phyloP scores from a whole-genome alignment of 306 rosid genomes.

The Crotalaria pallida region DNA sequence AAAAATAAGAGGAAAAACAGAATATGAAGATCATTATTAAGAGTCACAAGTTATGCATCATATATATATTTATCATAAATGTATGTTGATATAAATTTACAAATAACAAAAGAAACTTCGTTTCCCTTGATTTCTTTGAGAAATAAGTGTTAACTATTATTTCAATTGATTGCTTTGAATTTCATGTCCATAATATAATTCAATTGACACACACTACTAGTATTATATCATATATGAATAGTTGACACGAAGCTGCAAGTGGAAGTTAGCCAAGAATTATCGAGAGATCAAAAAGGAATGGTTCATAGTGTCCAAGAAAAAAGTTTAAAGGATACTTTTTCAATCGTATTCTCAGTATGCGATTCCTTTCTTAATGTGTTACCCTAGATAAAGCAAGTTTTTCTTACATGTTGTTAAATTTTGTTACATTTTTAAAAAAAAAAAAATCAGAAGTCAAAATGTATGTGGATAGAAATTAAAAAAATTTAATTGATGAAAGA shows the following conservation, averaged over 20 bases:
- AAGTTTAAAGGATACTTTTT: constrained; percentile 16
- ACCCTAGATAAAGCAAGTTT: neutral
- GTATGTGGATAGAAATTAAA: neutral
- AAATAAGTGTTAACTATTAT: neutral
- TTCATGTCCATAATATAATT: neutral
- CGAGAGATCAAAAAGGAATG: constrained; percentile 18
- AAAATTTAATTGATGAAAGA: neutral
- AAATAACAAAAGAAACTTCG: neutral
- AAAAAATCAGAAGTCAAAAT: neutral
- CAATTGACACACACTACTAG: too few species aligned
- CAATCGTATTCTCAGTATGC: constrained; percentile 13
- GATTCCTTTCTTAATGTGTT: constrained; percentile 42
- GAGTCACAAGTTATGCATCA: neutral
- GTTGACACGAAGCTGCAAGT: constrained; percentile 2
- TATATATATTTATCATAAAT: neutral
- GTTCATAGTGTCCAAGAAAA: constrained; percentile 12
- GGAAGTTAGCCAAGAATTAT: constrained; percentile 9
- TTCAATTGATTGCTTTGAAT: neutral
- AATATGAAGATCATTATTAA: neutral
- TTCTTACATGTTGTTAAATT: neutral
- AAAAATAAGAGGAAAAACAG: neutral
- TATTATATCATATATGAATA: constrained; percentile 6
- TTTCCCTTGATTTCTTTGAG: too few species aligned
- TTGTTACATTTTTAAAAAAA: neutral
- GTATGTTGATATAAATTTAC: neutral